These are phyloP conservation scores for Grifola frondosa DNA, from an alignment of 1,284 basidiomycete species.

Conservation along the genomic window DNA sequence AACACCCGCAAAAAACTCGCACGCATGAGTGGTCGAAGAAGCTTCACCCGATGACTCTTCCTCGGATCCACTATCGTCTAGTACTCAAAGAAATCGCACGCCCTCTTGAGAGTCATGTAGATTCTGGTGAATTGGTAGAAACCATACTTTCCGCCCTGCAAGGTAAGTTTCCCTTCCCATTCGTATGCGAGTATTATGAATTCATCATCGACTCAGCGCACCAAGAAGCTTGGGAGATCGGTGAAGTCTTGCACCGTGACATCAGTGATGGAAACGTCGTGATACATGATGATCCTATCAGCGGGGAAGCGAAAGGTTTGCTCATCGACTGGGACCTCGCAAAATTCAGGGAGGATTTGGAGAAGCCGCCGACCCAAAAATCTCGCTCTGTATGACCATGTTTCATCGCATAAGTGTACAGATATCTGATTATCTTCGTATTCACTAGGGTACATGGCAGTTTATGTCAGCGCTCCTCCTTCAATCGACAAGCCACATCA, in stretches of 20 bases:
- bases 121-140: neutral
- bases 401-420: too few species aligned
- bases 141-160: neutral
- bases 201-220: slow-evolving; percentile 6
- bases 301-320: slow-evolving; percentile 1
- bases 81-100: slow-evolving; percentile 1
- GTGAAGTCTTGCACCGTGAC: slow-evolving; percentile 16
- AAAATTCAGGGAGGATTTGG: neutral
- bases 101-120: neutral
- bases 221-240: slow-evolving; percentile 8
- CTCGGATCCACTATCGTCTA: slow-evolving; percentile 5
- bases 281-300: slow-evolving; percentile 1
- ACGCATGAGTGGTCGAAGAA: too few species aligned
- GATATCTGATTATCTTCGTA: too few species aligned
- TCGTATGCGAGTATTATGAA: neutral
- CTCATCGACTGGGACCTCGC: slow-evolving; percentile 19
- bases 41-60: too few species aligned
- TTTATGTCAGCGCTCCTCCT: slow-evolving; percentile 7
- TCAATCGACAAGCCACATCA: slow-evolving; percentile 2
- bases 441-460: slow-evolving; percentile 15
- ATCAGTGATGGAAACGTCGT: slow-evolving; percentile 18
- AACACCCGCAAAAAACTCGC: too few species aligned
- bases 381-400: too few species aligned
- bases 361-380: too few species aligned
- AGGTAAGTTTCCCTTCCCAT: neutral